These are phyloP conservation scores for Astrothelium macrocarpum DNA, from an alignment of 495 filamentous ascomycete species.

Conservation along the genomic window DNA sequence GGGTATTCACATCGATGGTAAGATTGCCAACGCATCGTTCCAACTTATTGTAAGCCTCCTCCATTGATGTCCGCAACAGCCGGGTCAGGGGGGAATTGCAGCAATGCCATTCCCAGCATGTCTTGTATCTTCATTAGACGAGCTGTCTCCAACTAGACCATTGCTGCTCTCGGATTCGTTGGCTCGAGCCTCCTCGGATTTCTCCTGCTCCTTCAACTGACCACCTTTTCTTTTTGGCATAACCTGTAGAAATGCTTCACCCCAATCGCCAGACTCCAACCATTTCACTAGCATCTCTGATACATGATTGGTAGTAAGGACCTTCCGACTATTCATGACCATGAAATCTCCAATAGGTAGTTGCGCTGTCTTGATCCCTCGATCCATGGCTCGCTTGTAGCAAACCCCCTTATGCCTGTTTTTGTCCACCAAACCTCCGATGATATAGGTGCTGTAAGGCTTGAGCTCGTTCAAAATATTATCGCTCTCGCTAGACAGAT, in stretches of 20 bases:
- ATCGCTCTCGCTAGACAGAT: conserved; percentile 78
- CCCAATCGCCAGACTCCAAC: conserved; percentile 84
- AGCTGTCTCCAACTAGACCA: conserved; percentile 5
- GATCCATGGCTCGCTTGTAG: conserved; percentile 66
- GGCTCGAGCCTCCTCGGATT: conserved; percentile 8
- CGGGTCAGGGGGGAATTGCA: too few relatives aligned
- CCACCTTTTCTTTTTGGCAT: conserved; percentile 82
- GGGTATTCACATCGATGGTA: too few relatives aligned
- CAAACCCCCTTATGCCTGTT: conserved; percentile 93
- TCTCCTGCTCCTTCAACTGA: conserved; percentile 35
- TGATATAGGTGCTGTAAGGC: conserved; percentile 80
- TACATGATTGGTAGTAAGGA: conserved; percentile 90
- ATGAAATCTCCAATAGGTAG: conserved; percentile 89
- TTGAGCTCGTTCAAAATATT: conserved; percentile 70
- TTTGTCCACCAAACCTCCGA: conserved; percentile 89
- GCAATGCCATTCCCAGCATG: too few relatives aligned
- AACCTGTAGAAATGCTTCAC: conserved; percentile 71
- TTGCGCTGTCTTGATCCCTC: conserved; percentile 75
- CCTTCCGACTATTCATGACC: conserved; percentile 70
- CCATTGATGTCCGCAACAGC: too few relatives aligned
- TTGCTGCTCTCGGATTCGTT: conserved; percentile 1
- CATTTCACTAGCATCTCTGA: conserved; percentile 92
- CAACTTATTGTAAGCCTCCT: too few relatives aligned
- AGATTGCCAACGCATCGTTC: too few relatives aligned
- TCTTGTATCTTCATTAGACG: neutral